Percentiles rank a stretch among this genome's conserved stretches.
These are phyloP conservation scores for Wickerhamiella sorbophila DNA, from an alignment of 805 yeast species.

Conservation along the genomic window DNA sequence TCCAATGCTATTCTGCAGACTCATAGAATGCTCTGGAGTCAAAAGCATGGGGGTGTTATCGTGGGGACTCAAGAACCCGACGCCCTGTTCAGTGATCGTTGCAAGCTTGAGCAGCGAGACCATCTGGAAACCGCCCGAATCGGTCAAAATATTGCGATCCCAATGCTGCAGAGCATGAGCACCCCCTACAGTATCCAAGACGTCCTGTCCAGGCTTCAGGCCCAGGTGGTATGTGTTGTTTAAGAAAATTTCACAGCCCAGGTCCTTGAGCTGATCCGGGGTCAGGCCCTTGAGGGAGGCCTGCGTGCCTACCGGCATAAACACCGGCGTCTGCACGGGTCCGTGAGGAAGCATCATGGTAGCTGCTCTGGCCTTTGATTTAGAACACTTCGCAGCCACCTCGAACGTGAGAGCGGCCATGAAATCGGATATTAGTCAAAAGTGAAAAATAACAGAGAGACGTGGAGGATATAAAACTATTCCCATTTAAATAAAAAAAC, in stretches of 20 bases:
- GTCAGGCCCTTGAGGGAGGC: constrained; percentile 34
- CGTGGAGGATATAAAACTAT: too few species aligned
- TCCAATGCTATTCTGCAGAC: constrained; percentile 32
- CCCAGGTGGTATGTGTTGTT: constrained; percentile 34
- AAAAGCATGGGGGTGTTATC: constrained; percentile 34
- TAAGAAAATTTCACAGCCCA: constrained; percentile 31
- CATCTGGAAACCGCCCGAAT: constrained; percentile 35
- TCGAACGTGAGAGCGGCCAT: constrained; percentile 27
- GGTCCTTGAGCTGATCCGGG: constrained; percentile 27
- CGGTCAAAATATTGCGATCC: constrained; percentile 31
- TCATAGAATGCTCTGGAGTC: constrained; percentile 35
- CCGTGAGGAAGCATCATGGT: constrained; percentile 32
- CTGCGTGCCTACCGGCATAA: constrained; percentile 36
- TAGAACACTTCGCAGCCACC: constrained; percentile 30
- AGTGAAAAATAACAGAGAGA: too few species aligned
- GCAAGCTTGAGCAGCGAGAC: constrained; percentile 32
- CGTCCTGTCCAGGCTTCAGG: constrained; percentile 31
- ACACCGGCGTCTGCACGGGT: constrained; percentile 31
- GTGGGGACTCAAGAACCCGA: constrained; percentile 32
- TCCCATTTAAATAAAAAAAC: too few species aligned
- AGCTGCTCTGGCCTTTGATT: constrained; percentile 32
- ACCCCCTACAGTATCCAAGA: constrained; percentile 30
- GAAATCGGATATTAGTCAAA: too few species aligned
- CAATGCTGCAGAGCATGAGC: constrained; percentile 31
- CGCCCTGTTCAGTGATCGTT: constrained; percentile 34